Conservation (phyloP, 768 basidiomycete species). For the Auriculariales sp. region DNA sequence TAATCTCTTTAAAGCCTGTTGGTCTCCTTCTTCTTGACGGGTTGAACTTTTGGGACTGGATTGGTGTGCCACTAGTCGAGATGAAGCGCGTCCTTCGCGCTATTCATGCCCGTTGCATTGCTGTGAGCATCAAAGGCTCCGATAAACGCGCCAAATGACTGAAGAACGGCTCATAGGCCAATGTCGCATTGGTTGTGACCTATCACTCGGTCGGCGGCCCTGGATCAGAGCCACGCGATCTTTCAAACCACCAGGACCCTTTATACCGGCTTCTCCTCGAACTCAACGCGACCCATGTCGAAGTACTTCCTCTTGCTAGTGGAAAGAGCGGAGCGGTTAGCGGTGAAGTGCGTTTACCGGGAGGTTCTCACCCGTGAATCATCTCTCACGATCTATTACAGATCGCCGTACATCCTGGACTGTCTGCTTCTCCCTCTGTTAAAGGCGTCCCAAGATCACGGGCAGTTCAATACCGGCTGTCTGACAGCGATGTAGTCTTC, state of each 20-base stretch:
- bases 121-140: background rate
- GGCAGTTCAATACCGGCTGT: slow-evolving; percentile 58
- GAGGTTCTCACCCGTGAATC: background rate
- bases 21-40: slow-evolving; percentile 56
- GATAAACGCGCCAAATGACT: background rate
- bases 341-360: slow-evolving; percentile 41
- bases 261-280: slow-evolving; percentile 46
- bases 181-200: slow-evolving; percentile 43
- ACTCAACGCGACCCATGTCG: slow-evolving; percentile 52
- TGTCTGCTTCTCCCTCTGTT: slow-evolving; percentile 17
- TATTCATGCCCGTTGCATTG: slow-evolving; percentile 33
- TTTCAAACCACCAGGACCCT: slow-evolving; percentile 42
- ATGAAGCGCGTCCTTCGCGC: slow-evolving; percentile 47
- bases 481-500: slow-evolving; percentile 48
- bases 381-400: slow-evolving; percentile 11
- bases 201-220: slow-evolving; percentile 33
- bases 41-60: slow-evolving; percentile 53
- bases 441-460: slow-evolving; percentile 31
- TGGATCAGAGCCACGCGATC: background rate
- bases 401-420: slow-evolving; percentile 49
- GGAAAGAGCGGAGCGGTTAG: slow-evolving; percentile 67
- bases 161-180: slow-evolving; percentile 23
- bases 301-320: slow-evolving; percentile 55
- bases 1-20: background rate
- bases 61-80: slow-evolving; percentile 39